phyloP scores from a whole-genome alignment of 495 filamentous ascomycete genomes.

The Poronia punctata region DNA sequence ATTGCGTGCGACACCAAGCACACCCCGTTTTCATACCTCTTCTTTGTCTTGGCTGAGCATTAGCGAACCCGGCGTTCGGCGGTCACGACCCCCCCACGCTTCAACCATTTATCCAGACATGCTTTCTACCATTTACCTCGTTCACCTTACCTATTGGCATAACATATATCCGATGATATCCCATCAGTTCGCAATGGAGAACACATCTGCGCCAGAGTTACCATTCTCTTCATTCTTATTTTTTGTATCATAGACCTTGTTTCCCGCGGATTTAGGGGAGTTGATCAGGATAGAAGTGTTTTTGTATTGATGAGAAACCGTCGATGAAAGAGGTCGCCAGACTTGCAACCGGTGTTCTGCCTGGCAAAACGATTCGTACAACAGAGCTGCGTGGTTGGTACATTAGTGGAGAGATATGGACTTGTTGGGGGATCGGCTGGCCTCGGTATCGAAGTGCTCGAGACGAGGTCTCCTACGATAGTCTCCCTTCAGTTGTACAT shows the following conservation, averaged over 20 bases:
- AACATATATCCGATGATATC: conserved; percentile 10
- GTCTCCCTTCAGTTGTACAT: conserved; percentile 26
- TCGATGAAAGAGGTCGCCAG: not conserved
- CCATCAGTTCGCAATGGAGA: conserved; percentile 13
- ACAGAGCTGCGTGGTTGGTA: conserved; percentile 5
- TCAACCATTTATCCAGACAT: conserved; percentile 19
- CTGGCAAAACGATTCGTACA: too few species aligned
- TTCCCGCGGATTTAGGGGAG: conserved; percentile 20
- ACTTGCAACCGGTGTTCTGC: too few species aligned
- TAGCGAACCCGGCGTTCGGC: conserved; percentile 15
- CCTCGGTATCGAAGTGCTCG: conserved; percentile 32
- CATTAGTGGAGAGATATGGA: conserved; percentile 11
- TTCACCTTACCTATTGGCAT: conserved; percentile 3
- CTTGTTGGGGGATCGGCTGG: conserved; percentile 20
- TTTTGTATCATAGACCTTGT: conserved; percentile 28
- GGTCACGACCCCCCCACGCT: conserved; percentile 5
- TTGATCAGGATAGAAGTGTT: conserved; percentile 25
- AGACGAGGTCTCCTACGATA: conserved; percentile 21
- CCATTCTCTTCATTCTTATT: conserved; percentile 6
- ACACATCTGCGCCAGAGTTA: conserved; percentile 4
- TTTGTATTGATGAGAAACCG: conserved; percentile 9
- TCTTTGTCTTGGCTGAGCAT: conserved; percentile 13
- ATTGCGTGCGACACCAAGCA: conserved; percentile 9
- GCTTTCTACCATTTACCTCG: conserved; percentile 1
- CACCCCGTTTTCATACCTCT: conserved; percentile 1